Evolutionary conservation across 306 rosid species (phyloP), one percentile per base, ranked within the genome.

Genomic region (Vigna reflexopilosa): DNA sequence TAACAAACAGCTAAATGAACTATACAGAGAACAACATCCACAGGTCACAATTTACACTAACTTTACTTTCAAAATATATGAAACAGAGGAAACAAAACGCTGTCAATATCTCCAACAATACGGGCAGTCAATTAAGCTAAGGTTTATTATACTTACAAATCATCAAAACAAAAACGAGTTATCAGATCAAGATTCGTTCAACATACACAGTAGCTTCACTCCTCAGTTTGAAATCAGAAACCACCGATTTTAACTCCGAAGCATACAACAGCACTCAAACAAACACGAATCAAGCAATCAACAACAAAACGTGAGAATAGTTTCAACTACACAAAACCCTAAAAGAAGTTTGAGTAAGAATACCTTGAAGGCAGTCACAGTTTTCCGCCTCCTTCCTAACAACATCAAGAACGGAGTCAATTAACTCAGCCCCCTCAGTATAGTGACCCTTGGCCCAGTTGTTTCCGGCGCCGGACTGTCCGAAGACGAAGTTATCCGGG

Each of bases 401-500:
- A 19, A 88, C 89, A 50, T 88, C 84, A 12, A 86, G 92, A 2
- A 88, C 90, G 1, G 87, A 88, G 69, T 88, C 88, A 36, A 88
- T 87, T 45, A 87, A 85, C 86, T 85, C 86, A 1, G 84, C 91
- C 2, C 89, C 89, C 28, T 88, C 86, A 0, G 91, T 88, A 62
- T 88, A 88, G 70, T 88, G 91, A 5, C 89, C 91, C 64, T 86
- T 88, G 59, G 91, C 91, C 91, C 89, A 85, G 81, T 88, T 88
- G 81, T 88, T 87, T n/a, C 91, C 91, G 44, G 84, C 89, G 16
- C 89, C 87, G 59, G 83, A 87, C 81, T 87, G 87, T 4, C 89
- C 86, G 38, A 87, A 85, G 0, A 88, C 86, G 70, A 86, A 88
- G 79, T 88, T 88, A 73, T 85, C 87, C 0, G 87, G 91, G 48